phyloP scores from a whole-genome alignment of 495 filamentous ascomycete species.

The Neurospora cerealis region DNA sequence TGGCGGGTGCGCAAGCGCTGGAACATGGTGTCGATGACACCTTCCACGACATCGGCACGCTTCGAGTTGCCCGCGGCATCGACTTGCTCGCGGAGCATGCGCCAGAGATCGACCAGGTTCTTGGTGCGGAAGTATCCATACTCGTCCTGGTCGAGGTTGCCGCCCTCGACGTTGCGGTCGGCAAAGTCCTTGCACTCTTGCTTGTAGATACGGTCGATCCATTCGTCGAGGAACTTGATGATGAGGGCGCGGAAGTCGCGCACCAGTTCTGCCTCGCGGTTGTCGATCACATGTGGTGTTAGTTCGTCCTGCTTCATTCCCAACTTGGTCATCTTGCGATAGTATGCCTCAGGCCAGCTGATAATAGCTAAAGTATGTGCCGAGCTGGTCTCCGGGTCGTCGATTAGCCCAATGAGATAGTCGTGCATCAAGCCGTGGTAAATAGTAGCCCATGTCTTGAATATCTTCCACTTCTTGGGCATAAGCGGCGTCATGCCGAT shows the following conservation, averaged over 20 bases:
- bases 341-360: constrained; percentile 92
- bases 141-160: constrained; percentile 71
- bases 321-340: constrained; percentile 86
- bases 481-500: constrained; percentile 80
- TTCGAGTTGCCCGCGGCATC: constrained; percentile 69
- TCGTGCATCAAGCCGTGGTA: constrained; percentile 95
- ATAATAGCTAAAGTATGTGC: constrained; percentile 81
- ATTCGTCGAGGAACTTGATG: constrained; percentile 89
- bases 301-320: constrained; percentile 66
- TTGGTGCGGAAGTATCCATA: constrained; percentile 83
- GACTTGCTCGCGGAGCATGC: constrained; percentile 89
- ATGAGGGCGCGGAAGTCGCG: constrained; percentile 91
- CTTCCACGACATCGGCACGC: constrained; percentile 78
- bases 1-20: constrained; percentile 72
- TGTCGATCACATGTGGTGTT: constrained; percentile 74
- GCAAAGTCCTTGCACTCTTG: constrained; percentile 72
- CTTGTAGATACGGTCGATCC: constrained; percentile 84
- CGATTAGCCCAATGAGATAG: constrained; percentile 69
- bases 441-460: constrained; percentile 75
- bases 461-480: constrained; percentile 97
- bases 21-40: constrained; percentile 91
- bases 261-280: constrained; percentile 77
- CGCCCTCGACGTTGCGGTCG: constrained; percentile 58
- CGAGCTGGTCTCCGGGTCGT: constrained; percentile 67
- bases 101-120: constrained; percentile 89